Base-by-base conservation (phyloP, 2,329 filamentous ascomycete species). In the Aspergillus floridensis region DNA sequence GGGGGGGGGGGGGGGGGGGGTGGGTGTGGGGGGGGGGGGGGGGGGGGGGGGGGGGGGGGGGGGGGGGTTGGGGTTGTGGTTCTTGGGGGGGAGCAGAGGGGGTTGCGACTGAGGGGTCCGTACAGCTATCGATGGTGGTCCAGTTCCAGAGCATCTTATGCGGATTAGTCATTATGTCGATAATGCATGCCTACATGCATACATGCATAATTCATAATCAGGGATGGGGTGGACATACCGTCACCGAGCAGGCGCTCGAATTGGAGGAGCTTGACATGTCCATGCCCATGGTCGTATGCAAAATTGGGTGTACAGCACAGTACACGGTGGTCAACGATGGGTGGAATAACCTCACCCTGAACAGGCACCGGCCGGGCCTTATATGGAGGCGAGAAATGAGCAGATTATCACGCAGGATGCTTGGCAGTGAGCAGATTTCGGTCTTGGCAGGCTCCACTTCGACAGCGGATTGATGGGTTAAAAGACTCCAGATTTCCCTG, bases 61-160 rank as follows among this genome's bases (percentile, higher is more conserved):
- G n/a, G n/a, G 22, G 14, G 5, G 14, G 55, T 41, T 51, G 21
- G 55, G 22, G 24, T 6, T 44, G 38, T 12, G 12, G 5, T 7
- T 11, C 10, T 32, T 21, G 24, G 32, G 7, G 46, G 14, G 21
- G 12, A 6, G 22, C 22, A 26, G 4, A 16, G 16, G 14, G 7
- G 14, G 22, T 14, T 16, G 41, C 6, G 29, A 49, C 5, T 11
- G 22, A 21, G 21, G 32, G 14, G 32, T 8, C n/a, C 58, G 44
- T 51, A 52, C 68, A 70, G 16, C 65, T 59, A 53, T 70, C 65
- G 35, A 66, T 65, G 1, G 63, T 65, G 35, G 65, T 57, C 62
- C 67, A 70, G 55, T 70, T 70, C 59, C 67, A 70, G 31, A 70
- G 50, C 68, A 70, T 70, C 65, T 68, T 49, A 22, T 21, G 41